phyloP scores from a whole-genome alignment of 441 rosid species.

The Eruca vesicaria region DNA sequence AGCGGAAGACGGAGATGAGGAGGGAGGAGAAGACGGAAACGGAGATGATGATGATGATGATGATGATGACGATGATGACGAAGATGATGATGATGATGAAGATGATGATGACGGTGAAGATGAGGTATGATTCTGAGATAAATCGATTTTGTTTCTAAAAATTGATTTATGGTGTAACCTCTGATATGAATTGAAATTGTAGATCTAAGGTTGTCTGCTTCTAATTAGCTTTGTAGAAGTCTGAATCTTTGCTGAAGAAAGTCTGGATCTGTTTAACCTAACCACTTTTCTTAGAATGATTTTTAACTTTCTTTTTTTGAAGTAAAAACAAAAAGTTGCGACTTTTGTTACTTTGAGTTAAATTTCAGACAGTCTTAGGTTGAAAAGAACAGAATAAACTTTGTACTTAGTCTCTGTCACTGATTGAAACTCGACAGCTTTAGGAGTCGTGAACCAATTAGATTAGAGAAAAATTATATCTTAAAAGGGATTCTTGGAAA shows the following conservation, averaged over 20 bases:
- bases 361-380: neutral
- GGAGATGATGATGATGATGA: constrained; percentile 49
- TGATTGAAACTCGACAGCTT: neutral
- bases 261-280: neutral
- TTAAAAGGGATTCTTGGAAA: neutral
- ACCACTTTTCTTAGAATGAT: neutral
- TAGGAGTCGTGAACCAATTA: neutral
- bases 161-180: neutral
- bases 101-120: constrained; percentile 49
- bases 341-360: neutral
- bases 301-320: neutral
- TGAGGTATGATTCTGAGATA: constrained; percentile 33
- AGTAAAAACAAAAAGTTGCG: neutral
- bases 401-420: neutral
- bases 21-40: constrained; percentile 42
- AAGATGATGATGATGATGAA: constrained; percentile 40
- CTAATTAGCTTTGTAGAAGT: neutral
- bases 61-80: constrained; percentile 39
- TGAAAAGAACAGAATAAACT: neutral
- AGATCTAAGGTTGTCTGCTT: constrained; percentile 13
- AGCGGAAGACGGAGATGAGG: constrained; percentile 59
- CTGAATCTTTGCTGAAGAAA: neutral
- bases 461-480: neutral
- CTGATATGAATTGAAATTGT: neutral
- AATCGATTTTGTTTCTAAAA: neutral